A percentile compares a stretch with the other conserved stretches of the same genome.
These are phyloP conservation scores for Terfezia boudieri DNA, from an alignment of 495 filamentous ascomycete genomes.

Conservation along the genomic window DNA sequence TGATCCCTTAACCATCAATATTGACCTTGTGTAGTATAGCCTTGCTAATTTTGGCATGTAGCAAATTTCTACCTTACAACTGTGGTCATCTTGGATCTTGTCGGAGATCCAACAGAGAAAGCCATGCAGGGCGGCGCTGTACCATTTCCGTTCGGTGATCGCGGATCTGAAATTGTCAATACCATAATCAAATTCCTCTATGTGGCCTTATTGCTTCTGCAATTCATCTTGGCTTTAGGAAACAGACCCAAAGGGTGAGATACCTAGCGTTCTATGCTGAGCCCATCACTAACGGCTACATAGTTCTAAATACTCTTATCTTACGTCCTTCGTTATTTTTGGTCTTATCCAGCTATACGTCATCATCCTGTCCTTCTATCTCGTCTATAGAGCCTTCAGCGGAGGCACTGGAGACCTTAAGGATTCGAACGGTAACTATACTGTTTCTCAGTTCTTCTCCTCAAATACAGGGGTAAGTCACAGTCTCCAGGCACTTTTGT, in stretches of 20 bases:
- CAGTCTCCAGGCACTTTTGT: not conserved
- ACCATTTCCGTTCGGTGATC: constrained; percentile 61
- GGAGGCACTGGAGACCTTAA: constrained; percentile 29
- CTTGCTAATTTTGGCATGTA: constrained; percentile 7
- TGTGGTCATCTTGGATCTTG: constrained; percentile 86
- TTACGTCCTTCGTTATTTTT: constrained; percentile 72
- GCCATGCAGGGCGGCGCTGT: constrained; percentile 24
- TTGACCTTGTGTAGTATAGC: no score
- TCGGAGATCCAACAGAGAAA: constrained; percentile 41
- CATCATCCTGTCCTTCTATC: constrained; percentile 65
- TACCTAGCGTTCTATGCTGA: constrained; percentile 5
- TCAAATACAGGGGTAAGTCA: constrained; percentile 30
- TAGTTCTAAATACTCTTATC: constrained; percentile 67
- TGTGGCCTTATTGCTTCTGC: constrained; percentile 67
- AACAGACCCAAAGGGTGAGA: constrained; percentile 62
- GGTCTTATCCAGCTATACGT: constrained; percentile 77
- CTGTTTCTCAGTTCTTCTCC: constrained; percentile 54
- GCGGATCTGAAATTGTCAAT: constrained; percentile 73
- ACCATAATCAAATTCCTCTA: constrained; percentile 81
- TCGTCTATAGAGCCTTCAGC: constrained; percentile 63
- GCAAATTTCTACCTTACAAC: constrained; percentile 91
- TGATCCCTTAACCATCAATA: constrained; percentile 14
- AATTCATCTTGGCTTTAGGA: constrained; percentile 92
- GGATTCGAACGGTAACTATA: constrained; percentile 25
- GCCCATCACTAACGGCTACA: not conserved